A percentile compares a stretch with the other conserved stretches of the same genome.
Evolutionary conservation across 306 rosid genomes (phyloP).

Genomic region (Vigna hirtella): DNA sequence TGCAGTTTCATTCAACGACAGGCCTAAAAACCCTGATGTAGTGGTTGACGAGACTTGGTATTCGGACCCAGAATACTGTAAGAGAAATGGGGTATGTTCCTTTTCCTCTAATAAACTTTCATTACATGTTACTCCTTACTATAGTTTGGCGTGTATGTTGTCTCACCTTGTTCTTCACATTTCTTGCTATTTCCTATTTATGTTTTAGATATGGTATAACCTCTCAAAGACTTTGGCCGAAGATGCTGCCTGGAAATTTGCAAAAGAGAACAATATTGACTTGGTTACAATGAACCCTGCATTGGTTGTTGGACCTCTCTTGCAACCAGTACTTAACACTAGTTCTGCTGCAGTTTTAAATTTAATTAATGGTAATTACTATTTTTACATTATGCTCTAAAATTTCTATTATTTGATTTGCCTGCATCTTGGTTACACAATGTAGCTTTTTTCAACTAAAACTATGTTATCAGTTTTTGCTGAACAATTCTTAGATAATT

Average conservation of each 20-base stretch:
- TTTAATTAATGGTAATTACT: constrained; percentile 55
- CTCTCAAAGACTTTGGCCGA: constrained; percentile 75
- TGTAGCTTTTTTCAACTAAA: background rate
- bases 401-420: background rate
- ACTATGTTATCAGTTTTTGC: background rate
- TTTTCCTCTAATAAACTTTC: too few species aligned
- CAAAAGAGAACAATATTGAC: constrained; percentile 69
- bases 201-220: constrained; percentile 64
- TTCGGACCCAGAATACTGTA: constrained; percentile 40
- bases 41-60: constrained; percentile 53
- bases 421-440: background rate
- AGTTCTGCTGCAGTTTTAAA: constrained; percentile 55
- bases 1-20: constrained; percentile 19
- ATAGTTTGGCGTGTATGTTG: background rate
- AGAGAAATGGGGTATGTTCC: constrained; percentile 32
- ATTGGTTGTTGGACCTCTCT: constrained; percentile 73
- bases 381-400: background rate
- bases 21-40: constrained; percentile 44
- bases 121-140: too few species aligned
- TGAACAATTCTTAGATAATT: background rate
- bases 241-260: constrained; percentile 78
- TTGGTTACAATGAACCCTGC: constrained; percentile 70
- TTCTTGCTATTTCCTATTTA: constrained; percentile 4
- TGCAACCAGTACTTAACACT: constrained; percentile 66
- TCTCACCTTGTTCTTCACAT: background rate